Evolutionary conservation across 2,329 filamentous ascomycete genomes (phyloP).

Genomic region (Aspergillus alliaceus): DNA sequence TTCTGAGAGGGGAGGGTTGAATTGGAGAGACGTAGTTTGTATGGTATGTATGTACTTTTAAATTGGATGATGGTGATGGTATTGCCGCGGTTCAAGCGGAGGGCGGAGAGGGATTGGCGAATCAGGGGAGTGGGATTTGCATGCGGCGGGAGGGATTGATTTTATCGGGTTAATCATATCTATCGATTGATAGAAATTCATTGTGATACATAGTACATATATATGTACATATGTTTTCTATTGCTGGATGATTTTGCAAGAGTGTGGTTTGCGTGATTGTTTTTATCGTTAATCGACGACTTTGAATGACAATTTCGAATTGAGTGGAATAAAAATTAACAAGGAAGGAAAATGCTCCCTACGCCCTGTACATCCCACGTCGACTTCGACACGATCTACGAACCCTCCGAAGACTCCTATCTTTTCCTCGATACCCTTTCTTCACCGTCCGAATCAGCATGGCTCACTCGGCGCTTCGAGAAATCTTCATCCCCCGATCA

Average conservation of each 20-base stretch:
- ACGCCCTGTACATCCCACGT: constrained; percentile 94
- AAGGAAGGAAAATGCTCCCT: constrained; percentile 64
- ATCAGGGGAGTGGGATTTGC: not conserved
- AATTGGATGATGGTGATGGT: not conserved
- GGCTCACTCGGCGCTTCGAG: constrained; percentile 65
- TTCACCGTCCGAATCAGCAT: constrained; percentile 64
- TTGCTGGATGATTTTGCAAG: no score
- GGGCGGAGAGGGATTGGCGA: constrained; percentile 4
- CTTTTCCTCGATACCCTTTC: constrained; percentile 90
- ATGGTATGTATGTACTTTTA: no score
- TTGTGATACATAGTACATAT: not conserved
- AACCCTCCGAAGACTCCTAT: constrained; percentile 94
- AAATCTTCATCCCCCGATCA: not conserved
- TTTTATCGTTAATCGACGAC: no score
- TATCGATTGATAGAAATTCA: not conserved
- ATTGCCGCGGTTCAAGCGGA: not conserved
- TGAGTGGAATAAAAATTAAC: no score
- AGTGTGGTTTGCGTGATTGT: no score
- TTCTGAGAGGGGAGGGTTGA: not conserved
- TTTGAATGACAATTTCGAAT: no score
- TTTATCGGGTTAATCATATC: not conserved
- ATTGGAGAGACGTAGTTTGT: constrained; percentile 1
- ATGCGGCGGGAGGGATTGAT: no score
- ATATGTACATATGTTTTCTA: no score
- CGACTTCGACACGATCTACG: constrained; percentile 83